A percentile compares a stretch with the other conserved stretches of the same genome.
Conservation (phyloP, 2,329 filamentous ascomycete genomes). For the Cladosporium velox region DNA sequence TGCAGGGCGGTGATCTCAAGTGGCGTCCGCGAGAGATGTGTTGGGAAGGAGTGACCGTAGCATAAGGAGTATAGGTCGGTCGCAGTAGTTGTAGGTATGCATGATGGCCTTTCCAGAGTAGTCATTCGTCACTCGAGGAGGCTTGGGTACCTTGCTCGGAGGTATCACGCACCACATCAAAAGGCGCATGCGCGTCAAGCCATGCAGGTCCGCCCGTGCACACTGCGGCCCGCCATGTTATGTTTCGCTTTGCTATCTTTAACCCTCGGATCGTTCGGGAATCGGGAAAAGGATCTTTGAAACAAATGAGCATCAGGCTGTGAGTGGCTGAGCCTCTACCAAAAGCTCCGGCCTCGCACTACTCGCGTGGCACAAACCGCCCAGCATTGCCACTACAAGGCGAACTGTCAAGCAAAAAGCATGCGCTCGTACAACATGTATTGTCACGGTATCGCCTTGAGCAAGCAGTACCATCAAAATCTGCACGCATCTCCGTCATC, state of each 20-base stretch:
- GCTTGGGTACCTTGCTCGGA: constrained; percentile 6
- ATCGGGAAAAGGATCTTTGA: not conserved
- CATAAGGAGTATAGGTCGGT: not conserved
- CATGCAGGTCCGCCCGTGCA: constrained; percentile 3
- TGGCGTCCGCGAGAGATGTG: not conserved
- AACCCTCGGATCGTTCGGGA: not conserved
- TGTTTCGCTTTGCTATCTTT: constrained; percentile 5
- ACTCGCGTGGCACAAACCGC: not conserved
- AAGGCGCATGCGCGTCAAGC: constrained; percentile 9
- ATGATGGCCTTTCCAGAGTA: not conserved
- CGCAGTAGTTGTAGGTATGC: constrained; percentile 2
- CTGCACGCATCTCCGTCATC: not conserved
- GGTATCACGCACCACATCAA: not conserved
- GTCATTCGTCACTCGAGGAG: constrained; percentile 8
- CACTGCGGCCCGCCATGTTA: not conserved
- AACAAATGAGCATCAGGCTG: not conserved
- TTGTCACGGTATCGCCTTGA: not conserved
- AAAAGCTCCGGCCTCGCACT: not conserved
- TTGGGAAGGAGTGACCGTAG: not conserved
- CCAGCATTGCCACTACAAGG: not conserved
- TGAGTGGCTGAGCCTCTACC: not conserved
- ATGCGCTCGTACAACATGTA: not conserved
- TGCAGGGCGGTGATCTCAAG: not conserved
- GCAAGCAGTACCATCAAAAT: not conserved
- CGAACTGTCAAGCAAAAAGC: not conserved